phyloP scores from a whole-genome alignment of 2,329 filamentous ascomycete genomes.

The Trichophaea hybrida region DNA sequence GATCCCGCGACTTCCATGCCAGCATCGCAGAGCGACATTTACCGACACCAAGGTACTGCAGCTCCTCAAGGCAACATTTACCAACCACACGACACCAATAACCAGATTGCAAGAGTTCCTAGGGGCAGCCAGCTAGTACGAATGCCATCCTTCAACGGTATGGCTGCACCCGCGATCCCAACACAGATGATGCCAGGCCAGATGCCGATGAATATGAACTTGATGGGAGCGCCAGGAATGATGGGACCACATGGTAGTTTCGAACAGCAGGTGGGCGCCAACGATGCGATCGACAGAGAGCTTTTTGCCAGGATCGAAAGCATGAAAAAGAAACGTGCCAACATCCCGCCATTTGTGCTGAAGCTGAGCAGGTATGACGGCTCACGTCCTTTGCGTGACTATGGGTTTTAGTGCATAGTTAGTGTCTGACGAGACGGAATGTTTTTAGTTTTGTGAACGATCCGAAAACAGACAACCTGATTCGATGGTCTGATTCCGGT shows the following conservation, averaged over 20 bases:
- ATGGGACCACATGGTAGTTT: conserved; percentile 14
- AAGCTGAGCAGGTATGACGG: conserved; percentile 78
- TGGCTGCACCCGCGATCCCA: conserved; percentile 8
- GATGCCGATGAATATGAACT: conserved; percentile 14
- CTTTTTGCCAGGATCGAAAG: conserved; percentile 77
- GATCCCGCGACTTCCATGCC: not conserved
- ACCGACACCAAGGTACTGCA: not conserved
- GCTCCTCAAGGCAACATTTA: not conserved
- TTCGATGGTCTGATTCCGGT: conserved; percentile 91
- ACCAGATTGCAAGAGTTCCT: conserved; percentile 17
- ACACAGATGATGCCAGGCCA: conserved; percentile 2
- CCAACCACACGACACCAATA: conserved; percentile 1
- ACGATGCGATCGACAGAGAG: conserved; percentile 30
- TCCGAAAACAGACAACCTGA: conserved; percentile 81
- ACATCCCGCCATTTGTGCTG: conserved; percentile 89
- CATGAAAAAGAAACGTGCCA: conserved; percentile 68
- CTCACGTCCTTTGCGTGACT: conserved; percentile 7
- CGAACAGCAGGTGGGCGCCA: conserved; percentile 5
- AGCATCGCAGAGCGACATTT: not conserved
- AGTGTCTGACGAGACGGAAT: not conserved
- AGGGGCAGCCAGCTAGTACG: conserved; percentile 16
- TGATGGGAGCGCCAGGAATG: conserved; percentile 11
- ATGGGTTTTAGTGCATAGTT: not conserved
- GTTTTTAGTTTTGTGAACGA: conserved; percentile 71
- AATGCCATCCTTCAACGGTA: conserved; percentile 30